A percentile compares a stretch with the other conserved stretches of the same genome.
These are phyloP conservation scores for Talaromyces sp. DNA, from an alignment of 2,329 filamentous ascomycete genomes.

Conservation along the genomic window DNA sequence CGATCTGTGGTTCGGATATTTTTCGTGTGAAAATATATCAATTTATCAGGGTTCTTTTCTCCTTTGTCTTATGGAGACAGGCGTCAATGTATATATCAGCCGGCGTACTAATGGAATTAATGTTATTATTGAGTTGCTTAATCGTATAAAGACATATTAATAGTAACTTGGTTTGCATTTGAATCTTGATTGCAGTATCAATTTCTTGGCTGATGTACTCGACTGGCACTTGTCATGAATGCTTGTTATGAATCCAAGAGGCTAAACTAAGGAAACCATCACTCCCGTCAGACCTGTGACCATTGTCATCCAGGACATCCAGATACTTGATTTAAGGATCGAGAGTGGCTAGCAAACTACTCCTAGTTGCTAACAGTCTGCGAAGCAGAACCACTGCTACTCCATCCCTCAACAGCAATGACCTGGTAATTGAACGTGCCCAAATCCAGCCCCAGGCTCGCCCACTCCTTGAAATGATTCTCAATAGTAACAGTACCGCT, in stretches of 20 bases:
- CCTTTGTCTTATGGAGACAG: neutral
- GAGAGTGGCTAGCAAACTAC: neutral
- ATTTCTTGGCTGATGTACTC: neutral
- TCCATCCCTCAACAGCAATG: slow-evolving; percentile 33
- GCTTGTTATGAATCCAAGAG: neutral
- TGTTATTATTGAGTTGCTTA: neutral
- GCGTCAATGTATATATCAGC: neutral
- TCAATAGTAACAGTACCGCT: slow-evolving; percentile 31
- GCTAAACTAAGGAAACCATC: neutral
- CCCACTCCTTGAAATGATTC: slow-evolving; percentile 37
- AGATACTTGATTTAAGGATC: no score
- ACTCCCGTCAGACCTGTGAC: neutral
- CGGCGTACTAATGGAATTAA: neutral
- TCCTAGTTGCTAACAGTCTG: slow-evolving; percentile 5
- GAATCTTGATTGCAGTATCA: neutral
- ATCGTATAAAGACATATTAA: neutral
- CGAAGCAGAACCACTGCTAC: slow-evolving; percentile 4
- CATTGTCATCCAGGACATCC: no score
- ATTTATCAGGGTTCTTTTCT: neutral
- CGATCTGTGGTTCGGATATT: neutral
- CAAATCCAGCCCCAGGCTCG: slow-evolving; percentile 25
- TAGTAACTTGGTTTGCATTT: neutral
- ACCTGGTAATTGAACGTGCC: slow-evolving; percentile 38
- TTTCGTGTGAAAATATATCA: neutral
- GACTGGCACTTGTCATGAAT: neutral